A percentile compares a stretch with the other conserved stretches of the same genome.
phyloP scores from a whole-genome alignment of 495 filamentous ascomycete genomes.

The Aspergillus sparsus region DNA sequence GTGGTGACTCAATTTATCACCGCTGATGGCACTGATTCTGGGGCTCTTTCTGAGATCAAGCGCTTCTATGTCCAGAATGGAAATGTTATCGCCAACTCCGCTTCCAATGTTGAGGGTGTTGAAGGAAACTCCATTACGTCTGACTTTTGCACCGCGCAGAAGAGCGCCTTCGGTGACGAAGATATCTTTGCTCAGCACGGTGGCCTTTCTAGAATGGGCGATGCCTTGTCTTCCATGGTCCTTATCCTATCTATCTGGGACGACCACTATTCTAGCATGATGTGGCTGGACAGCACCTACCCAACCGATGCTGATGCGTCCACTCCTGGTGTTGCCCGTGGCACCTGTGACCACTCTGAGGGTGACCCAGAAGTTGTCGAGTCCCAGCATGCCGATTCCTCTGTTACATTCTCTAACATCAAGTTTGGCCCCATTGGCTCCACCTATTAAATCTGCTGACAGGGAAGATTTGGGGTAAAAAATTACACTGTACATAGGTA shows the following conservation, averaged over 20 bases:
- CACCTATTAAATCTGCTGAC: constrained; percentile 47
- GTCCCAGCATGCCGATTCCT: constrained; percentile 49
- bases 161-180: constrained; percentile 57
- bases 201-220: constrained; percentile 59
- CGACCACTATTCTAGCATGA: constrained; percentile 75
- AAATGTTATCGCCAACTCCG: constrained; percentile 59
- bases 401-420: constrained; percentile 69
- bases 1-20: constrained; percentile 70
- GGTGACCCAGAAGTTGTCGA: constrained; percentile 67
- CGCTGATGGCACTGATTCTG: constrained; percentile 50
- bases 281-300: constrained; percentile 81
- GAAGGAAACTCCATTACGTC: constrained; percentile 57
- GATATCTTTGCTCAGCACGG: constrained; percentile 57
- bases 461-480: too few relatives aligned
- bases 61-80: constrained; percentile 71
- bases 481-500: too few relatives aligned
- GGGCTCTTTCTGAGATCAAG: constrained; percentile 59
- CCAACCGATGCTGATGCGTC: constrained; percentile 57
- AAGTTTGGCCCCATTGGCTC: constrained; percentile 67
- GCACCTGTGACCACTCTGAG: constrained; percentile 62
- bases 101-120: constrained; percentile 52
- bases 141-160: constrained; percentile 59
- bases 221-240: constrained; percentile 61
- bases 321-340: constrained; percentile 67
- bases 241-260: constrained; percentile 81